Evolutionary conservation across 2,329 filamentous ascomycete species (phyloP).

Genomic region (Fusarium sp.): DNA sequence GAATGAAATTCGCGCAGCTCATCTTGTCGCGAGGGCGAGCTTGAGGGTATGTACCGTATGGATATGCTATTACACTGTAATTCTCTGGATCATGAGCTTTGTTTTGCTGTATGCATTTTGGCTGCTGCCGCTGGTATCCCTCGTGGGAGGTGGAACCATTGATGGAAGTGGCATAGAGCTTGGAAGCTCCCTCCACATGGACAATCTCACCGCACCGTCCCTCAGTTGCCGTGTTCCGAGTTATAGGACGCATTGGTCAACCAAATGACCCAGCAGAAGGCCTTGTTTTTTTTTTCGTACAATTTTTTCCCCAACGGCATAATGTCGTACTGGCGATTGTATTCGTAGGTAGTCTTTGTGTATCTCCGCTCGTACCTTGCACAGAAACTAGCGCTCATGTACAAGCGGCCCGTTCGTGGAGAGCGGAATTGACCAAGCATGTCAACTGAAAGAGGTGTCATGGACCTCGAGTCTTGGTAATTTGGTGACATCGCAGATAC

Average conservation of each 20-base stretch:
- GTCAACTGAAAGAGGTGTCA: constrained; percentile 10
- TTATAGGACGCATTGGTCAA: constrained; percentile 28
- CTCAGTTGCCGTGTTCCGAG: constrained; percentile 49
- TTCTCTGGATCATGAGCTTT: constrained; percentile 16
- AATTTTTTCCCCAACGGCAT: constrained; percentile 4
- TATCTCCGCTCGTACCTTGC: constrained; percentile 36
- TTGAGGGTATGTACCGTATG: constrained; percentile 13
- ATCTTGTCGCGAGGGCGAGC: constrained; percentile 9
- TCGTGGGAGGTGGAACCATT: constrained; percentile 30
- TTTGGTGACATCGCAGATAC: constrained; percentile 36
- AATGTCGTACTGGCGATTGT: constrained; percentile 15
- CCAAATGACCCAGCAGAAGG: constrained; percentile 1
- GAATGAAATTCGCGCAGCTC: constrained; percentile 40
- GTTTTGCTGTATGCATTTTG: constrained; percentile 22
- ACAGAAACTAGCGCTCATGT: constrained; percentile 29
- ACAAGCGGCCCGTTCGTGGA: constrained; percentile 39
- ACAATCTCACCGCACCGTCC: constrained; percentile 46
- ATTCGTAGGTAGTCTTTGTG: constrained; percentile 2
- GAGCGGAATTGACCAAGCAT: constrained; percentile 29
- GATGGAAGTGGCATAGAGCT: constrained; percentile 36
- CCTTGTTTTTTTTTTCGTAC: constrained; percentile 5
- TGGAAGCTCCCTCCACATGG: constrained; percentile 42
- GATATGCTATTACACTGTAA: constrained; percentile 26
- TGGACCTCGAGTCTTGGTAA: constrained; percentile 19
- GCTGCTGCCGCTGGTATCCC: neutral